Evolutionary conservation across 2,329 filamentous ascomycete genomes (phyloP).

Genomic region (Fusarium neocosmosporiellum): DNA sequence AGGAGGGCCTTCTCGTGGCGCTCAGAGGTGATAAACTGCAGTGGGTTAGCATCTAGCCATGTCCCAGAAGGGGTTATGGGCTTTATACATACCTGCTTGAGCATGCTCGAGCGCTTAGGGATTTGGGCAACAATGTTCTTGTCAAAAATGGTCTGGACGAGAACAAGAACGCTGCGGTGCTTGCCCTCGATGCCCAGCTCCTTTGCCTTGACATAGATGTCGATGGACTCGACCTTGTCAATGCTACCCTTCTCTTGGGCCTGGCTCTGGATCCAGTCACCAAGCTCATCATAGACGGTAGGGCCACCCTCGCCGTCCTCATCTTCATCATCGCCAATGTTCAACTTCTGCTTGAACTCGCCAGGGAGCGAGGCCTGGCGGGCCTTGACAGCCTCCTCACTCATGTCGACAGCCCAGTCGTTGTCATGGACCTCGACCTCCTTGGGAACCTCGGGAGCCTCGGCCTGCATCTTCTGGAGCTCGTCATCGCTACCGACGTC

Average conservation of each 20-base stretch:
- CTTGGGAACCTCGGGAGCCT: constrained; percentile 58
- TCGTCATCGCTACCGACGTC: constrained; percentile 91
- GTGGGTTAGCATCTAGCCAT: constrained; percentile 43
- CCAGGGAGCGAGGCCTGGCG: constrained; percentile 93
- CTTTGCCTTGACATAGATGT: constrained; percentile 96
- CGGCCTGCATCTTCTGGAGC: constrained; percentile 82
- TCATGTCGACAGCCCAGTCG: constrained; percentile 97
- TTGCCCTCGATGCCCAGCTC: constrained; percentile 94
- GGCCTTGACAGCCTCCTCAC: constrained; percentile 92
- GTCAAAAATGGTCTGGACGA: constrained; percentile 94
- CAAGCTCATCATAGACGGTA: constrained; percentile 88
- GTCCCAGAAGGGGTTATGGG: background rate
- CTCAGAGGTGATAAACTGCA: constrained; percentile 84
- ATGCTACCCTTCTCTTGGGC: constrained; percentile 78
- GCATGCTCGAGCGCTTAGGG: constrained; percentile 81
- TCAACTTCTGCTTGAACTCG: constrained; percentile 93
- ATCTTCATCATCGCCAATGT: constrained; percentile 83
- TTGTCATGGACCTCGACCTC: constrained; percentile 80
- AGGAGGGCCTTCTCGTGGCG: constrained; percentile 96
- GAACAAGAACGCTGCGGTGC: constrained; percentile 91
- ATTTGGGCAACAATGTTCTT: constrained; percentile 92
- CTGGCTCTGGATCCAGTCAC: constrained; percentile 88
- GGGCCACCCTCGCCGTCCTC: constrained; percentile 82
- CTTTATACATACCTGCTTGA: constrained; percentile 77
- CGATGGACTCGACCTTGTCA: constrained; percentile 84